Evolutionary conservation across 2,329 filamentous ascomycete genomes (phyloP).

Genomic region (Capronia americana): DNA sequence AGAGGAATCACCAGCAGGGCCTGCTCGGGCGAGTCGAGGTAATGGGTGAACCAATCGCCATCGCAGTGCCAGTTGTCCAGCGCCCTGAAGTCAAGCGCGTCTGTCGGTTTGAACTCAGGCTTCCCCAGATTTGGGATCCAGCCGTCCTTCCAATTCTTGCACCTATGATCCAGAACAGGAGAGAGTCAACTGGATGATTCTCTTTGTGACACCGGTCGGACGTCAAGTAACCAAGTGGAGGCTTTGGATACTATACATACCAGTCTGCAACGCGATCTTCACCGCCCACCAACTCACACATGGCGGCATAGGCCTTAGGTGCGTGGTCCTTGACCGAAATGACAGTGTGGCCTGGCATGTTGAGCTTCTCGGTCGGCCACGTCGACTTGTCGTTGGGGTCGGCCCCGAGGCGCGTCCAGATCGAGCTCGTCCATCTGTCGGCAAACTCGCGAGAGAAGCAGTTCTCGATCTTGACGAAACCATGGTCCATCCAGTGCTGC

Average conservation of each 20-base stretch:
- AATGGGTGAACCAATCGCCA: slow-evolving; percentile 75
- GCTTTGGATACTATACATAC: slow-evolving; percentile 39
- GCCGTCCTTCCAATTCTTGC: slow-evolving; percentile 66
- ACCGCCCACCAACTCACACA: slow-evolving; percentile 70
- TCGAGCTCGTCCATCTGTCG: slow-evolving; percentile 16
- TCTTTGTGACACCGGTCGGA: too few relatives aligned
- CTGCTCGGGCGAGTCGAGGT: slow-evolving; percentile 73
- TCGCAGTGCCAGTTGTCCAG: slow-evolving; percentile 71
- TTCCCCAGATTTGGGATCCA: slow-evolving; percentile 74
- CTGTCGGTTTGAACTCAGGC: slow-evolving; percentile 57
- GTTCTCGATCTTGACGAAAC: slow-evolving; percentile 18
- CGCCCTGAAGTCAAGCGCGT: slow-evolving; percentile 57
- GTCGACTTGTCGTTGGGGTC: slow-evolving; percentile 66
- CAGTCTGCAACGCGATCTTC: slow-evolving; percentile 57
- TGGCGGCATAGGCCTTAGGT: slow-evolving; percentile 71
- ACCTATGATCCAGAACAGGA: background rate
- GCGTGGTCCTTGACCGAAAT: slow-evolving; percentile 64
- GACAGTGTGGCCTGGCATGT: slow-evolving; percentile 67
- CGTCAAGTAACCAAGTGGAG: too few relatives aligned
- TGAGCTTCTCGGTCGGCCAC: slow-evolving; percentile 64
- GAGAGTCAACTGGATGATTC: background rate
- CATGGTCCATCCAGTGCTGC: slow-evolving; percentile 19
- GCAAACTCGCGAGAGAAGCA: slow-evolving; percentile 16
- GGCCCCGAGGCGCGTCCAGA: slow-evolving; percentile 24
- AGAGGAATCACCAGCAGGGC: slow-evolving; percentile 71